Conservation (phyloP, 108 stramenopile genomes). For the Bacterosira constricta region DNA sequence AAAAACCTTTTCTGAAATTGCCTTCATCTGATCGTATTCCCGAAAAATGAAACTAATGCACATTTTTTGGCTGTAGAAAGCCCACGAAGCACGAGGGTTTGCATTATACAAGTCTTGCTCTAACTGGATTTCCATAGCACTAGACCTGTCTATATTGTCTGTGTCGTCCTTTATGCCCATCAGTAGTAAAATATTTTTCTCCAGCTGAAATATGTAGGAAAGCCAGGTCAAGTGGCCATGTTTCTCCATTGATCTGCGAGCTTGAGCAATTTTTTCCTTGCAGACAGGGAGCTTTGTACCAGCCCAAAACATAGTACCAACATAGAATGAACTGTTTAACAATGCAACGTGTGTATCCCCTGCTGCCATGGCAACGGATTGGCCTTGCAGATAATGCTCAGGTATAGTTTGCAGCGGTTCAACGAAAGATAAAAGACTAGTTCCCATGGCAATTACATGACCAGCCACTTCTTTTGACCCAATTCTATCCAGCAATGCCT, state of each 20-base stretch:
- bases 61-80: slow-evolving; percentile 1
- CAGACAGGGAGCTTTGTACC: neutral
- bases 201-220: neutral
- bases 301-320: neutral
- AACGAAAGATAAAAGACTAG: neutral
- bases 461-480: slow-evolving; percentile 5
- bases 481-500: slow-evolving; percentile 4
- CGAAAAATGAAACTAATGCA: slow-evolving; percentile 6
- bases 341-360: slow-evolving; percentile 18
- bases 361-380: slow-evolving; percentile 8
- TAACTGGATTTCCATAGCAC: neutral
- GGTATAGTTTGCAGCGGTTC: slow-evolving; percentile 3
- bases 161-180: neutral
- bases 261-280: neutral
- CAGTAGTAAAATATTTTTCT: neutral
- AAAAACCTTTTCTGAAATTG: neutral
- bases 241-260: neutral
- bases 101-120: neutral
- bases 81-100: neutral
- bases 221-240: neutral
- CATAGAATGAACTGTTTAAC: neutral
- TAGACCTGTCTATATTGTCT: neutral
- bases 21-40: neutral
- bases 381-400: neutral
- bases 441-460: neutral